A percentile compares a stretch with the other conserved stretches of the same genome.
Evolutionary conservation across 768 basidiomycete genomes (phyloP).

Genomic region (Russula vinacea): DNA sequence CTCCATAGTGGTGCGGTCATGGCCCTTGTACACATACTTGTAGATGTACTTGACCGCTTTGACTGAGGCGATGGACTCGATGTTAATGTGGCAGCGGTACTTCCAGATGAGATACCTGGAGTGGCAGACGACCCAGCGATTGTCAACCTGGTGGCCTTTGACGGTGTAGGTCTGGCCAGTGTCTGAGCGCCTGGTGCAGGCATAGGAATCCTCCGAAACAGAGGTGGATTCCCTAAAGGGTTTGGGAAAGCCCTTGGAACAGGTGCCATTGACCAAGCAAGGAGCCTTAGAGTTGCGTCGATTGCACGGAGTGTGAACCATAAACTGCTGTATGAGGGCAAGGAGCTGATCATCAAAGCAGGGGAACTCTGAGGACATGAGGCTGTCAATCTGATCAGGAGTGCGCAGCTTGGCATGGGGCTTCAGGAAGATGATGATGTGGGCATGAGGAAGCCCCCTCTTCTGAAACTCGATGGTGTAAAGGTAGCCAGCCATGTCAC

Average conservation of each 20-base stretch:
- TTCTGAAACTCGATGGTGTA: slow-evolving; percentile 5
- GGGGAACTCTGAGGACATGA: neutral
- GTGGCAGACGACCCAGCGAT: neutral
- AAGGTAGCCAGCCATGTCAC: neutral
- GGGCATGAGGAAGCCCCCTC: neutral
- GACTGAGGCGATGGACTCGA: slow-evolving; percentile 43
- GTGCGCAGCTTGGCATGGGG: neutral
- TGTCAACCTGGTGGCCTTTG: neutral
- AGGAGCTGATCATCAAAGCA: neutral
- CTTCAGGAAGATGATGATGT: neutral
- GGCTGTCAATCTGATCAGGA: neutral
- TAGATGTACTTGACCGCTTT: slow-evolving; percentile 44
- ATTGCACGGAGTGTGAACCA: neutral
- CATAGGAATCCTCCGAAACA: slow-evolving; percentile 37
- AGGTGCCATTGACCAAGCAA: slow-evolving; percentile 12
- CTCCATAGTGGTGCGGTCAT: neutral
- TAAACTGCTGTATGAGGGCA: neutral
- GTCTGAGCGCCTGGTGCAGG: slow-evolving; percentile 37
- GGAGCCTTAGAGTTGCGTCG: neutral
- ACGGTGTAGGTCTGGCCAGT: slow-evolving; percentile 34
- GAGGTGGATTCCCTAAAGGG: no score
- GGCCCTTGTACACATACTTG: slow-evolving; percentile 6
- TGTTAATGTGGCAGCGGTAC: slow-evolving; percentile 47
- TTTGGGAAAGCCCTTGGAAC: no score
- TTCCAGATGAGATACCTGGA: neutral